Base-by-base conservation (phyloP, 257 asterid genomes). In the Capsicum chinense region DNA sequence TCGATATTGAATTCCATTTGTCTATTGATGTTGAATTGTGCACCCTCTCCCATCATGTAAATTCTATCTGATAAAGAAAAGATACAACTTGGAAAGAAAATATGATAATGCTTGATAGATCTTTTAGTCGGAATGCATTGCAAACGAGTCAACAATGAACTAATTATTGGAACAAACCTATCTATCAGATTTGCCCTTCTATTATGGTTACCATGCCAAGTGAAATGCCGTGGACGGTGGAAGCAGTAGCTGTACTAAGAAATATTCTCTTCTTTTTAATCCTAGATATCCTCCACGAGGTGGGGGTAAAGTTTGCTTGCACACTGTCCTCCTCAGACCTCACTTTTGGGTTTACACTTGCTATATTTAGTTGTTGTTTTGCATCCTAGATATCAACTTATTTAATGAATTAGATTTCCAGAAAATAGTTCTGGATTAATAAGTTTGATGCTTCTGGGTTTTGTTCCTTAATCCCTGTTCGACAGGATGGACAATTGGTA, bases 1-100 rank as follows among this genome's bases (percentile, higher is more conserved):
- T 62, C 13, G 69, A 21, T 62, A 9, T 56, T 9, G 69, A 62
- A 67, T 14, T 67, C 50, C 50, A 50, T 60, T 50, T 50, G 19
- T 74, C 57, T 54, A 50, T 74, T 50, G 80, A 13, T 74, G 44
- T 16, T 74, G 42, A n/a, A 47, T 13, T 66, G 73, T 37, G 73
- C 9, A 66, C 17, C 39, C 44, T 33, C 17, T 3, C 11, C 48
- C 19, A 33, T 12, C 33, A 66, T 66, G n/a, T 66, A 33, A 64
- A 64, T n/a, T 33, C 16, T 35, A 33, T 66, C 47, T 35, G 47
- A 59, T 56, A 4, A 39, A 39, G 44, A 4, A 58, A 35, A 64
- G 71, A 66, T 44, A 11, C 2, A 47, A n/a, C 39, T 47, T 47
- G 59, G 74, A 17, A 14, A 71, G 37, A 26, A 50, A 71, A 44